A percentile compares a stretch with the other conserved stretches of the same genome.
These are phyloP conservation scores for Cynanchum wilfordii DNA, from an alignment of 257 asterid species.

Conservation along the genomic window DNA sequence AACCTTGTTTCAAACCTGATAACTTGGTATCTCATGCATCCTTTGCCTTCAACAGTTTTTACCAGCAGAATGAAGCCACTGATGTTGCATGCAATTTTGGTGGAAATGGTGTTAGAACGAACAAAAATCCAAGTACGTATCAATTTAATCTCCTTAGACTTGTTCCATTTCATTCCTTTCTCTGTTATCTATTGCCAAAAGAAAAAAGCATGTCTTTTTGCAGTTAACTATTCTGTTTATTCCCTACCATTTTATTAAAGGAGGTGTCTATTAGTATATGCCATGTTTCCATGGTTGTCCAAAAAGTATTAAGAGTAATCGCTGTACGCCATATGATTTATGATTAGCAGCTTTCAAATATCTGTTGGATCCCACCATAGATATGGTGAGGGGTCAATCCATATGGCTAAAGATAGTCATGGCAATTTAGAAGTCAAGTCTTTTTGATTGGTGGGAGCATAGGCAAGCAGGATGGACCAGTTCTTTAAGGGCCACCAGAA, in stretches of 20 bases:
- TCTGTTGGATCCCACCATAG: neutral
- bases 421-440: neutral
- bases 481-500: neutral
- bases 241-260: neutral
- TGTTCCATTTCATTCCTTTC: neutral
- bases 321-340: neutral
- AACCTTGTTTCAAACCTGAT: conserved; percentile 92
- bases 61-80: conserved; percentile 91
- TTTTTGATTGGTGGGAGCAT: neutral
- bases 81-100: conserved; percentile 94
- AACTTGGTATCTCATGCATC: conserved; percentile 77
- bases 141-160: neutral
- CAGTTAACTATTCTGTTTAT: neutral
- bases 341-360: neutral
- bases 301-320: neutral
- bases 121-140: conserved; percentile 78
- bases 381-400: neutral
- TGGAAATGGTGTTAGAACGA: conserved; percentile 75
- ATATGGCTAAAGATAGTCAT: neutral
- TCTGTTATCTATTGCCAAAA: neutral
- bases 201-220: neutral
- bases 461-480: neutral
- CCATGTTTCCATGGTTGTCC: neutral
- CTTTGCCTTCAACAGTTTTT: conserved; percentile 78
- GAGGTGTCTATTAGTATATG: neutral